Percentiles rank a stretch among this genome's conserved stretches.
These are phyloP conservation scores for Pythium oligandrum DNA, from an alignment of 352 stramenopile genomes.

Conservation along the genomic window DNA sequence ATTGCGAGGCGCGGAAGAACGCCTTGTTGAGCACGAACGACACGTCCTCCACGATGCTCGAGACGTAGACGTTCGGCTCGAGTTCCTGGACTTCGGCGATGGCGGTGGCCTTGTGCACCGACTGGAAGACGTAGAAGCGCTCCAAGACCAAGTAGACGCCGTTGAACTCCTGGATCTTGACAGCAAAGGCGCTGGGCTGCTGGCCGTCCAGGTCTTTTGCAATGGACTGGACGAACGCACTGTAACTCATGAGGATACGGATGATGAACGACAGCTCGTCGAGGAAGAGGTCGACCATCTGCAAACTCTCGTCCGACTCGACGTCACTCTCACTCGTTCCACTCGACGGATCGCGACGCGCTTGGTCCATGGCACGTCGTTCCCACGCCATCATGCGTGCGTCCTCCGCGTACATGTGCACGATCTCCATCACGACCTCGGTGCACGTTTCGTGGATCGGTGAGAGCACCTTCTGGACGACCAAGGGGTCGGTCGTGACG, in stretches of 20 bases:
- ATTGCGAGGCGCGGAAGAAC: conserved; percentile 71
- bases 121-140: conserved; percentile 84
- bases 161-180: conserved; percentile 71
- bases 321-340: conserved; percentile 21
- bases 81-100: conserved; percentile 79
- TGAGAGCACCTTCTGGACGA: conserved; percentile 40
- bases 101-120: conserved; percentile 75
- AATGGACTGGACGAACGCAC: conserved; percentile 42
- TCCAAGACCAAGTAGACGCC: conserved; percentile 80
- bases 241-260: conserved; percentile 67
- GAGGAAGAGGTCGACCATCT: conserved; percentile 84
- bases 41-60: conserved; percentile 78
- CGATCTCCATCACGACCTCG: conserved; percentile 52
- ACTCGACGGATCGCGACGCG: conserved; percentile 25
- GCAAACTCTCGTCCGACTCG: conserved; percentile 78
- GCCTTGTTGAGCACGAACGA: conserved; percentile 85
- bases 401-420: conserved; percentile 70
- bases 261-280: conserved; percentile 79
- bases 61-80: conserved; percentile 61
- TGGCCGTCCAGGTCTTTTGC: conserved; percentile 42
- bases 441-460: conserved; percentile 59
- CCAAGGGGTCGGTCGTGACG: conserved; percentile 27
- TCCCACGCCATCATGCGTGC: conserved; percentile 78
- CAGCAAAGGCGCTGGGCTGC: conserved; percentile 27
- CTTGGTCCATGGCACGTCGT: conserved; percentile 53